Conservation (phyloP, 2,329 filamentous ascomycete species). For the Scedosporium aurantiacum region DNA sequence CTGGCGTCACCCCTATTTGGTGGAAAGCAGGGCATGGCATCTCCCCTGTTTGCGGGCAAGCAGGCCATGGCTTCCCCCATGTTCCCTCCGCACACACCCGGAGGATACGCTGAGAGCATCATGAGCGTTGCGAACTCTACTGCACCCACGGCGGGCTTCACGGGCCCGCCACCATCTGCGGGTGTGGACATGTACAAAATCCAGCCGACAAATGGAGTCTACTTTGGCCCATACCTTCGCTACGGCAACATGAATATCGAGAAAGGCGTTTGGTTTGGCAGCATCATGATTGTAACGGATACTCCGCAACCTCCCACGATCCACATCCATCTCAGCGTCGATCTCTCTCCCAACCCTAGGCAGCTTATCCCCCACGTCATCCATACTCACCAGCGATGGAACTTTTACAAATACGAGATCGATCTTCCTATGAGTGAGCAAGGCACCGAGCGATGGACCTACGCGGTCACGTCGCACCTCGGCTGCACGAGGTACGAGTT, state of each 20-base stretch:
- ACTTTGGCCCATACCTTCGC: slow-evolving; percentile 91
- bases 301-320: slow-evolving; percentile 88
- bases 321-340: slow-evolving; percentile 80
- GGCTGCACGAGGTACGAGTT: slow-evolving; percentile 99
- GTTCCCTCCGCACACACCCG: slow-evolving; percentile 70
- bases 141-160: slow-evolving; percentile 71
- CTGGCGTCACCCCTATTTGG: slow-evolving; percentile 58
- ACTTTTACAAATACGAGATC: slow-evolving; percentile 90
- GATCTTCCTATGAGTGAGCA: slow-evolving; percentile 82
- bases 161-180: slow-evolving; percentile 74
- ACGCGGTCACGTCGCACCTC: slow-evolving; percentile 91
- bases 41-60: slow-evolving; percentile 45
- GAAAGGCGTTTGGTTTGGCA: slow-evolving; percentile 80
- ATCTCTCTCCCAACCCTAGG: slow-evolving; percentile 84
- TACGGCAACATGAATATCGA: slow-evolving; percentile 98
- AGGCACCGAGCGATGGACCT: slow-evolving; percentile 81
- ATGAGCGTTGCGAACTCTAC: slow-evolving; percentile 67
- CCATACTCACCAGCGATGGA: slow-evolving; percentile 83
- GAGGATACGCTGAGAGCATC: slow-evolving; percentile 68
- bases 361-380: slow-evolving; percentile 77
- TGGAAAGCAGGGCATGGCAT: slow-evolving; percentile 43
- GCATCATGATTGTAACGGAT: slow-evolving; percentile 87
- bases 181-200: slow-evolving; percentile 94
- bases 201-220: slow-evolving; percentile 87
- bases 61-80: slow-evolving; percentile 69